Base-by-base conservation (phyloP, 2,329 filamentous ascomycete genomes). In the Fusarium napiforme region DNA sequence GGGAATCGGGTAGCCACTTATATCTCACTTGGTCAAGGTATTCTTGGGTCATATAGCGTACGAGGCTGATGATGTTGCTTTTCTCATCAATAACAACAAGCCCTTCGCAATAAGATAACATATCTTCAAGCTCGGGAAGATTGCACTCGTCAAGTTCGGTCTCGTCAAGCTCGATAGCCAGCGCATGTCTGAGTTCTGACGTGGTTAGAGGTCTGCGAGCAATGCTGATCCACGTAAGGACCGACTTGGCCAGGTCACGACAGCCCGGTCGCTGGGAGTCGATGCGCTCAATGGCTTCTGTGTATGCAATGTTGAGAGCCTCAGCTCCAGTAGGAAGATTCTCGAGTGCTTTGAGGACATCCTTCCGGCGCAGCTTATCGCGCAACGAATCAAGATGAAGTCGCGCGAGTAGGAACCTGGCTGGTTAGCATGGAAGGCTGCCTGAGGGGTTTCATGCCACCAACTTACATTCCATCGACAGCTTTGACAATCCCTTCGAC, bases 181-280 rank as follows among this genome's bases (percentile, higher is more conserved):
- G 45, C 23, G 45, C 45, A 7, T 47, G 18, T 28, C 26, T 28
- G 45, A 47, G 45, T 28, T 47, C 45, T 18, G 45, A 21, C 4
- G 26, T 47, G 45, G 12, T 47, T 12, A 47, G 4, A 47, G 45
- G 45, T 47, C 45, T 47, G 12, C 45, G 45, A 28, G 45, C 26
- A 47, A 47, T 47, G 9, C 45, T 47, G 45, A 47, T 47, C 45
- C 45, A 47, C 18, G 45, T 47, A 15, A 47, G 45, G 45, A 28
- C 45, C 18, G 45, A 47, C 12, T 47, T 47, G 12, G 45, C 45
- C 6, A 47, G 12, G 19, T 47, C 45, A 47, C 26, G 45, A 21
- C 45, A 47, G 45, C 45, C 45, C 6, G 18, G 45, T 21, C 45
- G 26, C 9, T 47, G 26, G 8, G 45, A 28, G 23, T 47, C 45